Conservation (phyloP, 2,329 filamentous ascomycete genomes). For the Fusarium sp. region DNA sequence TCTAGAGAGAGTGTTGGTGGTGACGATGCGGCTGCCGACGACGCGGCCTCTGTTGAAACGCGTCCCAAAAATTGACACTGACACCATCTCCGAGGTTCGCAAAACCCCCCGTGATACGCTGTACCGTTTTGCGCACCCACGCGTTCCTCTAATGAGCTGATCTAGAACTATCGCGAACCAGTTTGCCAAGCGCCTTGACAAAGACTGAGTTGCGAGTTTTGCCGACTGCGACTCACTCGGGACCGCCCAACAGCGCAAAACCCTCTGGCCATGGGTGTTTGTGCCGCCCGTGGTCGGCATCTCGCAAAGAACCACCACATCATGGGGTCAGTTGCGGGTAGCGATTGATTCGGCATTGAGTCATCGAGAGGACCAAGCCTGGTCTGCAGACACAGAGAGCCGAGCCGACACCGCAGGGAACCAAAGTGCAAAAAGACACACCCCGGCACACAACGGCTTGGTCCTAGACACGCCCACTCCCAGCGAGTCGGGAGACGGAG, state of each 20-base stretch:
- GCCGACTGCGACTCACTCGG: constrained; percentile 8
- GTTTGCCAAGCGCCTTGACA: neutral
- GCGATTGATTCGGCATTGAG: constrained; percentile 45
- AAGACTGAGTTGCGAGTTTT: neutral
- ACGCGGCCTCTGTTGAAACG: constrained; percentile 46
- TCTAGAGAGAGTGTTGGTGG: constrained; percentile 10
- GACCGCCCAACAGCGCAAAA: neutral
- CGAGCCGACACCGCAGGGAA: neutral
- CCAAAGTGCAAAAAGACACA: constrained; percentile 17
- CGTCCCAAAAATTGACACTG: constrained; percentile 1
- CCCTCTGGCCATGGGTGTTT: constrained; percentile 1
- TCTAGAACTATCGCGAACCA: constrained; percentile 3
- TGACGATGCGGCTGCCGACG: constrained; percentile 26
- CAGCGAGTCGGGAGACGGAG: constrained; percentile 13
- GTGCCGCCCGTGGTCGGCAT: constrained; percentile 20
- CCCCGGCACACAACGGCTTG: constrained; percentile 17
- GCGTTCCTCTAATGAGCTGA: neutral
- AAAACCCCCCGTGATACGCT: neutral
- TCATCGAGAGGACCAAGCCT: constrained; percentile 35
- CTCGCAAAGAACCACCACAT: constrained; percentile 26
- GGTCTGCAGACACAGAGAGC: constrained; percentile 20
- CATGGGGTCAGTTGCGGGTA: constrained; percentile 37
- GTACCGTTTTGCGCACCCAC: constrained; percentile 9
- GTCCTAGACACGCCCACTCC: constrained; percentile 23
- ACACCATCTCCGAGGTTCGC: constrained; percentile 14